Base-by-base conservation (phyloP, 1,139 yeast species). In the Yarrowia galli region DNA sequence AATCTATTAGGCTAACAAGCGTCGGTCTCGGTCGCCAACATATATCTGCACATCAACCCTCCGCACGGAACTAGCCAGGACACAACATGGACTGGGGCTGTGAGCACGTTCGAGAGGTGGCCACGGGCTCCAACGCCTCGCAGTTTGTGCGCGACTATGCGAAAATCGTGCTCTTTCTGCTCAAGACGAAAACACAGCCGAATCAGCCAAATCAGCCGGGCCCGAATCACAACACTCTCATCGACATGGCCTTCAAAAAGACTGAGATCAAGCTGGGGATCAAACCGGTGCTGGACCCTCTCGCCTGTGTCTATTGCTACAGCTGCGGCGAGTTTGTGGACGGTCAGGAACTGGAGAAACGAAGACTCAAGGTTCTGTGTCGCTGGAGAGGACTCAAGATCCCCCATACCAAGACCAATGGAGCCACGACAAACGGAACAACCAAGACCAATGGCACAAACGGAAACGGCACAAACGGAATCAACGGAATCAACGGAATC, bases 61-160 rank as follows among this genome's bases (percentile, higher is more conserved):
- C n/a, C n/a, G n/a, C n/a, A n/a, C n/a, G n/a, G n/a, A n/a, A n/a
- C n/a, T n/a, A n/a, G 32, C 32, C 32, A 8, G 9, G 32, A 22
- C n/a, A n/a, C n/a, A 35, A 3, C 28, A 38, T 36, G 43, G 45
- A 61, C 18, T 61, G 66, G 66, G 66, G 66, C 54, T 61, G 66
- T 22, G 45, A 61, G 43, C 66, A 61, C 45, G 54, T 61, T 35
- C 22, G 20, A 23, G 18, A 8, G 45, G 56, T 61, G 15, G 54
- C 56, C 54, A 61, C 45, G 54, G 66, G 66, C 46, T 23, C 54
- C 28, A 23, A 16, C 38, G 66, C 56, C 32, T 36, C 56, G 45
- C 66, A 61, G 46, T 61, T 61, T 48, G 56, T 48, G 56, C 54
- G 56, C 45, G 66, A 61, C 36, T 61, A 61, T 10, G 66, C 66